Base-by-base conservation (phyloP, 169 alveolate species). In the Cryptosporidium sp. region DNA sequence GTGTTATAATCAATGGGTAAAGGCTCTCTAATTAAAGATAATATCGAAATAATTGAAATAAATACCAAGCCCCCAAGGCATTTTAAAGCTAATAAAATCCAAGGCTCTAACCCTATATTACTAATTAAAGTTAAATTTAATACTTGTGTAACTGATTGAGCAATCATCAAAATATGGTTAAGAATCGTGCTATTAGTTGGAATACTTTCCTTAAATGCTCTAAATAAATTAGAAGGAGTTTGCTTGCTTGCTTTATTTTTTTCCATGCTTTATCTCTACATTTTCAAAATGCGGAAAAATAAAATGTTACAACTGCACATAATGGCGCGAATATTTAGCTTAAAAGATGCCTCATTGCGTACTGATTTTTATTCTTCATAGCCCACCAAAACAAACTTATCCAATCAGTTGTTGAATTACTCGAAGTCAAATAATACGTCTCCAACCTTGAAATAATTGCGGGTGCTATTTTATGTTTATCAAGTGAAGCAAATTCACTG, bases 21-120 rank as follows among this genome's bases (percentile, higher is more conserved):
- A 16, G 89, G 89, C 14, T 80, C 89, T 43, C 89, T 80, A 21
- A 80, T 65, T 59, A 45, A 41, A 37, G 65, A 61, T 37, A 80
- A 45, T 18, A 65, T 12, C 4, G 89, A 80, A 41, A 80, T 26
- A 67, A 39, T 37, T 26, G 89, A 80, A 41, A 62, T 3, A 41
- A 80, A 62, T 23, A 52, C 45, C 75, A 80, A 8, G 21, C 80
- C 75, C 18, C 89, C 89, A 65, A 80, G 33, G 26, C 80, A 80
- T 39, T 69, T 59, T 41, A 39, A 59, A 41, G 89, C 67, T 29
- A 80, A 80, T 48, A 80, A 67, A 37, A 80, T 59, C 89, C 89
- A 80, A 62, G 89, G 89, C 37, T 80, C 89, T n/a, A 80, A 43
- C 6, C 75, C 75, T 26, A 23, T 37, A n/a, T 55, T 80, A 23